phyloP scores from a whole-genome alignment of 371 early-diverging fungal genomes.

The Mortierella sp. region DNA sequence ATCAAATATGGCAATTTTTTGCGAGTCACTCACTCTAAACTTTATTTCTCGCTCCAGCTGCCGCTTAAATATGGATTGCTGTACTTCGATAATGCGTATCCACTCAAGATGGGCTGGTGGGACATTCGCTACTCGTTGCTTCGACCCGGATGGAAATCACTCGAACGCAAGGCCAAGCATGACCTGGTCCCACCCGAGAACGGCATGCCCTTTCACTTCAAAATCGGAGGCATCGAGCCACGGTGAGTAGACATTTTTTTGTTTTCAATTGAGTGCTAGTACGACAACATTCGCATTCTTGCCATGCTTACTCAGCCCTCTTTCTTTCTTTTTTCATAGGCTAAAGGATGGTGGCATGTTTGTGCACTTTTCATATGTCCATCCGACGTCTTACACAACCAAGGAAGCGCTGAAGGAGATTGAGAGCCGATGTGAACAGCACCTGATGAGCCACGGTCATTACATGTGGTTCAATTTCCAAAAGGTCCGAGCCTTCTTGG shows the following conservation, averaged over 20 bases:
- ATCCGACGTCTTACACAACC: slow-evolving; percentile 45
- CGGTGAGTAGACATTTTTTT: slow-evolving; percentile 31
- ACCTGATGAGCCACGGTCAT: slow-evolving; percentile 59
- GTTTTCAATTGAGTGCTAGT: background rate
- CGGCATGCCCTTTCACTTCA: slow-evolving; percentile 62
- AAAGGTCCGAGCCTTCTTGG: slow-evolving; percentile 71
- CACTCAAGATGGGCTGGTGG: slow-evolving; percentile 57
- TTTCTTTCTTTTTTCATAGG: slow-evolving; percentile 12
- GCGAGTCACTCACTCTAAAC: background rate
- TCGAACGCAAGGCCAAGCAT: slow-evolving; percentile 55
- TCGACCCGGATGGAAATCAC: slow-evolving; percentile 50
- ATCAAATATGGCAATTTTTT: background rate
- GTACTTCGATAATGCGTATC: slow-evolving; percentile 55
- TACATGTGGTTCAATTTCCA: slow-evolving; percentile 75
- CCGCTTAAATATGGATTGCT: slow-evolving; percentile 54
- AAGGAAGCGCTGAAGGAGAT: slow-evolving; percentile 58
- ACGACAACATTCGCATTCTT: background rate
- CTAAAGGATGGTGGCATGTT: slow-evolving; percentile 70
- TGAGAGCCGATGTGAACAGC: slow-evolving; percentile 43
- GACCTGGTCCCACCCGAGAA: slow-evolving; percentile 58
- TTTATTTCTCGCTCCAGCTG: slow-evolving; percentile 11
- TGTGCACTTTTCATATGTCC: slow-evolving; percentile 62
- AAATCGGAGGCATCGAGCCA: slow-evolving; percentile 62
- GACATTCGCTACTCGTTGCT: slow-evolving; percentile 46
- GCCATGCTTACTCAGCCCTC: background rate